phyloP scores from a whole-genome alignment of 441 rosid species.

The Euphorbia celastroides region DNA sequence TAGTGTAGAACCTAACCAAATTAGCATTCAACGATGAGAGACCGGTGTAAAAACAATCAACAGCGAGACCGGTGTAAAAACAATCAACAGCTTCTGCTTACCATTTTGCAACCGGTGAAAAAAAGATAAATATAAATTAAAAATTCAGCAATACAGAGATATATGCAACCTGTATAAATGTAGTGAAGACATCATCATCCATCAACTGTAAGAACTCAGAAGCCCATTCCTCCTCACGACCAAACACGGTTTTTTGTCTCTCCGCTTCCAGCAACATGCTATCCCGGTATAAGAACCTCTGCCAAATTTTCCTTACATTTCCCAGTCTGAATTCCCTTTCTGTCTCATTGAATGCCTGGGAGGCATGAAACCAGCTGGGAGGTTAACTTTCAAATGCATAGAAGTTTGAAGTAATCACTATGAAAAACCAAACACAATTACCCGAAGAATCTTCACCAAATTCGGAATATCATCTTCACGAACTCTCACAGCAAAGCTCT shows the following conservation, averaged over 20 bases:
- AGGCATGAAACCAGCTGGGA: constrained; percentile 8
- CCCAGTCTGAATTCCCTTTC: constrained; percentile 61
- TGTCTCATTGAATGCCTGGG: constrained; percentile 60
- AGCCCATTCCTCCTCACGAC: constrained; percentile 67
- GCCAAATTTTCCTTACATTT: constrained; percentile 79
- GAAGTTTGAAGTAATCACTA: constrained; percentile 1
- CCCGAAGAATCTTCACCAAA: constrained; percentile 78
- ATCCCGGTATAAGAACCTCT: constrained; percentile 78
- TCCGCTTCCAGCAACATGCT: constrained; percentile 81
- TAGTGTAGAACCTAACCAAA: constrained; percentile 76
- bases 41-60: neutral
- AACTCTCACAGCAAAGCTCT: constrained; percentile 86
- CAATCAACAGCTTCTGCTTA: neutral
- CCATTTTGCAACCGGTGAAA: neutral
- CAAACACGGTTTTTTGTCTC: constrained; percentile 52
- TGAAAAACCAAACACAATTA: constrained; percentile 25
- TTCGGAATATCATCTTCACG: constrained; percentile 84
- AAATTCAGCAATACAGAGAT: constrained; percentile 1
- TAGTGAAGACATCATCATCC: constrained; percentile 74
- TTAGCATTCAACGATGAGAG: neutral
- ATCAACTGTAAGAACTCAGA: constrained; percentile 43
- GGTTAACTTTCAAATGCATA: constrained; percentile 9
- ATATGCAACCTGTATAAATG: constrained; percentile 68
- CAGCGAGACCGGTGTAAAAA: neutral
- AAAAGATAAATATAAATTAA: neutral